Percentiles rank a stretch among this genome's conserved stretches.
Conservation (phyloP, 805 yeast genomes). For the Hanseniaspora hatyaiensis region DNA sequence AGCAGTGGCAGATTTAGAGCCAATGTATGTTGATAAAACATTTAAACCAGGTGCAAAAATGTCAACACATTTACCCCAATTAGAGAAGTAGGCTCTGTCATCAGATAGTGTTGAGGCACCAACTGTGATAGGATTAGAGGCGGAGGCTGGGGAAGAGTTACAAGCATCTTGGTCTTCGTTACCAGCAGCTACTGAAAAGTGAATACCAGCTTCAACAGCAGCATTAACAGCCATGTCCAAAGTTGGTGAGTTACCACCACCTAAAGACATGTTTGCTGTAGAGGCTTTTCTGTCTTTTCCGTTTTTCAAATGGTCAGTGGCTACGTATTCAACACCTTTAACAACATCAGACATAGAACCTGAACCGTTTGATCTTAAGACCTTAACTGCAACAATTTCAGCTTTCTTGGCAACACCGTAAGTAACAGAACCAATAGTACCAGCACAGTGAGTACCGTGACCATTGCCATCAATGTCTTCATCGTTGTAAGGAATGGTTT, state of each 20-base stretch:
- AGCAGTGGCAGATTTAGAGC: constrained; percentile 64
- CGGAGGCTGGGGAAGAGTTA: constrained; percentile 81
- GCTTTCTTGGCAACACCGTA: constrained; percentile 82
- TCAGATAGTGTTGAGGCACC: constrained; percentile 90
- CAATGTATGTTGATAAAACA: constrained; percentile 72
- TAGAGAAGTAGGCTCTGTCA: constrained; percentile 86
- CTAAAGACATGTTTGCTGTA: constrained; percentile 85
- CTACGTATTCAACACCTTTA: constrained; percentile 76
- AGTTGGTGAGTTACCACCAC: constrained; percentile 85
- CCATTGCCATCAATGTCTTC: constrained; percentile 74
- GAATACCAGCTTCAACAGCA: constrained; percentile 77
- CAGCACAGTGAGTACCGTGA: constrained; percentile 97
- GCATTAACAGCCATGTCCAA: constrained; percentile 81
- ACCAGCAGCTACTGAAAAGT: constrained; percentile 94
- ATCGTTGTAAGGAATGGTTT: constrained; percentile 63
- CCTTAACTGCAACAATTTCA: constrained; percentile 70
- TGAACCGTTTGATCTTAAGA: constrained; percentile 67
- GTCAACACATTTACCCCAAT: constrained; percentile 91
- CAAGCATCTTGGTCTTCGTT: constrained; percentile 91
- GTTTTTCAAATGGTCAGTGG: constrained; percentile 51
- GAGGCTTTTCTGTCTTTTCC: constrained; percentile 60
- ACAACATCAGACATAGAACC: constrained; percentile 77
- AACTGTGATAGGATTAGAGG: constrained; percentile 74
- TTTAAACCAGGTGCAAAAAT: constrained; percentile 94
- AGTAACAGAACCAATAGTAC: constrained; percentile 69